Percentiles rank a stretch among this genome's conserved stretches.
Evolutionary conservation across 345 rosid species (phyloP).

Genomic region (Viola odorata): DNA sequence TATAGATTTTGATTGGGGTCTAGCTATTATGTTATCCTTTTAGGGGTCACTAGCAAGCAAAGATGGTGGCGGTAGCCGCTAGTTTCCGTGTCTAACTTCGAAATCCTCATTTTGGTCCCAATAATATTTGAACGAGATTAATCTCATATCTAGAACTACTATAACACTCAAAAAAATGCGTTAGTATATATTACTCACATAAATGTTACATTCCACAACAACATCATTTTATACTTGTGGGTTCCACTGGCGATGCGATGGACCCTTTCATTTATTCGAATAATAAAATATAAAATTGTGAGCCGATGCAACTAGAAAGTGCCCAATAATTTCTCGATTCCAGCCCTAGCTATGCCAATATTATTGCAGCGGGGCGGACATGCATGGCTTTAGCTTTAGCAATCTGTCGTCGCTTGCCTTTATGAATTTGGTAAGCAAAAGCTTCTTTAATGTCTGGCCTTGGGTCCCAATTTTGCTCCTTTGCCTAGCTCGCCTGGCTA

Average conservation of each 20-base stretch:
- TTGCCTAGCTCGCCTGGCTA: background rate
- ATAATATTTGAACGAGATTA: too few relatives aligned
- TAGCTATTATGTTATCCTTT: conserved; percentile 21
- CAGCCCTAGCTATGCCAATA: background rate
- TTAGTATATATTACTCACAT: too few relatives aligned
- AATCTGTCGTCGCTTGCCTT: conserved; percentile 5
- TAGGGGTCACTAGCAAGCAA: conserved; percentile 3
- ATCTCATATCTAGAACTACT: too few relatives aligned
- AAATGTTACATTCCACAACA: too few relatives aligned
- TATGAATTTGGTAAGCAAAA: background rate
- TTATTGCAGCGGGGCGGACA: background rate
- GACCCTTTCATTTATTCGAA: too few relatives aligned
- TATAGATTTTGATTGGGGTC: background rate
- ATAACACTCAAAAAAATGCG: too few relatives aligned
- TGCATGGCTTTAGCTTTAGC: conserved; percentile 4
- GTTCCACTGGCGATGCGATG: too few relatives aligned
- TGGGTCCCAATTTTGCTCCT: background rate
- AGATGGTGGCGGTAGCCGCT: background rate
- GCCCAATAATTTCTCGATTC: too few relatives aligned
- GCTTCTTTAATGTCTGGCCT: background rate
- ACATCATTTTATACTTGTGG: too few relatives aligned
- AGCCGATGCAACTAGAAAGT: too few relatives aligned
- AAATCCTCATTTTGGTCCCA: conserved; percentile 6
- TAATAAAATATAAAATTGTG: too few relatives aligned
- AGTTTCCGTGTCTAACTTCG: conserved; percentile 20